These are phyloP conservation scores for Pseudoneurospora amorphoporcata DNA, from an alignment of 495 filamentous ascomycete genomes.

Conservation along the genomic window DNA sequence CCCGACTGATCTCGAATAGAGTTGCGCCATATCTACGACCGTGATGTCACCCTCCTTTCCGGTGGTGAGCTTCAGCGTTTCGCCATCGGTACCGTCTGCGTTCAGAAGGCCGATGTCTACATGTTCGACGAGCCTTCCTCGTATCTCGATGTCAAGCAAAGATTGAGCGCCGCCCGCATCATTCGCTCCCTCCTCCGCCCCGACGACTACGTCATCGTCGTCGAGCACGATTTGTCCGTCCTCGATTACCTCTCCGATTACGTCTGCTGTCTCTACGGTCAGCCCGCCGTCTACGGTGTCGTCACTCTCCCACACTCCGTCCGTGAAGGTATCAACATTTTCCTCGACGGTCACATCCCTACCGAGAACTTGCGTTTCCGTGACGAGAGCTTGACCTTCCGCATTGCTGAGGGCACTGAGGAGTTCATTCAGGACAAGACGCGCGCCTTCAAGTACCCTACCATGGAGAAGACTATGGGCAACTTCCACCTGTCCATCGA, in stretches of 20 bases:
- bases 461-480: constrained; percentile 89
- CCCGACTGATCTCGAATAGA: constrained; percentile 39
- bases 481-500: constrained; percentile 79
- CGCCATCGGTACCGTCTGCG: constrained; percentile 88
- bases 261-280: constrained; percentile 92
- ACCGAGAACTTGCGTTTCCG: constrained; percentile 98
- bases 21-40: constrained; percentile 72
- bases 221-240: constrained; percentile 97
- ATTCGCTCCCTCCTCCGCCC: constrained; percentile 81
- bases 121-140: constrained; percentile 99
- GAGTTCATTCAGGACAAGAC: constrained; percentile 80
- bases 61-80: constrained; percentile 98
- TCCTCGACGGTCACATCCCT: constrained; percentile 93
- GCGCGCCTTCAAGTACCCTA: constrained; percentile 76
- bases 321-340: constrained; percentile 99
- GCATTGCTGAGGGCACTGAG: constrained; percentile 83
- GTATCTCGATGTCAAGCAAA: constrained; percentile 95
- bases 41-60: constrained; percentile 80
- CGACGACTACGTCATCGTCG: constrained; percentile 93
- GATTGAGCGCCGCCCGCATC: constrained; percentile 80
- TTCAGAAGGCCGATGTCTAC: constrained; percentile 94
- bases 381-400: constrained; percentile 93
- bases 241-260: constrained; percentile 98
- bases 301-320: constrained; percentile 95
- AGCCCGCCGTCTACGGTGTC: constrained; percentile 92